A percentile compares a stretch with the other conserved stretches of the same genome.
phyloP scores from a whole-genome alignment of 108 stramenopile genomes.

The Cyclotella choctawhatcheeana region DNA sequence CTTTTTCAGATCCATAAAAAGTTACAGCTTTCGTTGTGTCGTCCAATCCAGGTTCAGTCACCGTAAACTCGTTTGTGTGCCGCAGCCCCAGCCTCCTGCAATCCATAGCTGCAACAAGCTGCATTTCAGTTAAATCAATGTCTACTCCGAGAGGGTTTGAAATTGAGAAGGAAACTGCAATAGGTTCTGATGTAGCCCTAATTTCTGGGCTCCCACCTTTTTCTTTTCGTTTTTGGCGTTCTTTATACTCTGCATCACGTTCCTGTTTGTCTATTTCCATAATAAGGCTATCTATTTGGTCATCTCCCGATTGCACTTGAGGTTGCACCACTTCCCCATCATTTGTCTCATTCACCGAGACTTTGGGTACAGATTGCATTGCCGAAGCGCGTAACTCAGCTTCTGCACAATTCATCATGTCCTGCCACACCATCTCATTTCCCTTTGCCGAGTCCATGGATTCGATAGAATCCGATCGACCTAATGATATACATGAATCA shows the following conservation, averaged over 20 bases:
- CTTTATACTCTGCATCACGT: constrained; percentile 53
- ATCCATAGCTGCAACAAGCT: constrained; percentile 69
- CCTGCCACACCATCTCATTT: constrained; percentile 65
- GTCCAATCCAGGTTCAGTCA: constrained; percentile 37
- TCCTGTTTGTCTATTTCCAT: constrained; percentile 80
- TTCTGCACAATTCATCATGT: constrained; percentile 62
- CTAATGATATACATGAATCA: constrained; percentile 18
- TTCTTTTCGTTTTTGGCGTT: constrained; percentile 66
- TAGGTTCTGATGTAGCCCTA: constrained; percentile 77
- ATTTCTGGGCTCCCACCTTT: constrained; percentile 49
- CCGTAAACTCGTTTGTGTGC: constrained; percentile 76
- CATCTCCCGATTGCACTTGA: constrained; percentile 59
- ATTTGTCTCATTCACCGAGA: constrained; percentile 17
- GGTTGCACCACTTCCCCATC: constrained; percentile 45
- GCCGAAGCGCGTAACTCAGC: constrained; percentile 62
- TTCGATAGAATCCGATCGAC: constrained; percentile 41
- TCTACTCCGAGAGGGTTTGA: constrained; percentile 72
- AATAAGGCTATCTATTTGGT: constrained; percentile 62
- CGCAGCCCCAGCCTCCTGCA: constrained; percentile 36
- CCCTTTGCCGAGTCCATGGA: constrained; percentile 10
- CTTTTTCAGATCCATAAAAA: constrained; percentile 68
- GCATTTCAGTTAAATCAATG: constrained; percentile 66
- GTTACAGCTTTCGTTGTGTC: constrained; percentile 50
- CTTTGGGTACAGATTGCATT: constrained; percentile 27
- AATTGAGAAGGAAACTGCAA: constrained; percentile 64